A percentile compares a stretch with the other conserved stretches of the same genome.
Conservation (phyloP, 768 basidiomycete genomes). For the Clitopilus hobsonii region DNA sequence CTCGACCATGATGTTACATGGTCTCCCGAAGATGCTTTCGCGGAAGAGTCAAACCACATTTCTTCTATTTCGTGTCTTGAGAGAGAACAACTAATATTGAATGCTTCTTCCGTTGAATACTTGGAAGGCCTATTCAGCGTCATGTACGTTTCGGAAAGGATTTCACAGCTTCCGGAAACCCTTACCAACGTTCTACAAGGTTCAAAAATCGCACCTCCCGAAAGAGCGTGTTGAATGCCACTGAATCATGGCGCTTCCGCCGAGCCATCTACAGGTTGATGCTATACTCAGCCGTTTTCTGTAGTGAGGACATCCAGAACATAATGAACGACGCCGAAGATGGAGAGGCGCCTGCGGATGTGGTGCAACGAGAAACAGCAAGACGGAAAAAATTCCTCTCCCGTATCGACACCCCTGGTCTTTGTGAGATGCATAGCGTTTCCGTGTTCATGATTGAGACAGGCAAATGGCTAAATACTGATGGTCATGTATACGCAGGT, state of each 20-base stretch:
- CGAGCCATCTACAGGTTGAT: slow-evolving; percentile 14
- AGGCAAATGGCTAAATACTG: slow-evolving; percentile 4
- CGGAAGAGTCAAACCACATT: slow-evolving; percentile 4
- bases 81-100: slow-evolving; percentile 14
- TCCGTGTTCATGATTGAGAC: slow-evolving; percentile 11
- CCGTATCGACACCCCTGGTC: slow-evolving; percentile 7
- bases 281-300: slow-evolving; percentile 10
- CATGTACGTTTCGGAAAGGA: slow-evolving; percentile 19
- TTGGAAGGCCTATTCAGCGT: slow-evolving; percentile 36
- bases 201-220: slow-evolving; percentile 29
- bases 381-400: slow-evolving; percentile 7
- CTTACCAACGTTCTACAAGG: slow-evolving; percentile 13
- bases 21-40: background rate
- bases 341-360: slow-evolving; percentile 3
- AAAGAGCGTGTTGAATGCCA: slow-evolving; percentile 20
- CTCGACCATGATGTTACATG: slow-evolving; percentile 1
- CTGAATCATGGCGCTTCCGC: slow-evolving; percentile 24
- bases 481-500: background rate
- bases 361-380: slow-evolving; percentile 1
- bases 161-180: background rate
- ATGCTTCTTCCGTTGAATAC: slow-evolving; percentile 17
- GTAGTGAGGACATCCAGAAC: background rate
- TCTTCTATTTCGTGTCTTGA: slow-evolving; percentile 16
- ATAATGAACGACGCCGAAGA: background rate
- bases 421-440: slow-evolving; percentile 11